These are phyloP conservation scores for Wickerhamiella qilinensis DNA, from an alignment of 805 yeast species.

Conservation along the genomic window DNA sequence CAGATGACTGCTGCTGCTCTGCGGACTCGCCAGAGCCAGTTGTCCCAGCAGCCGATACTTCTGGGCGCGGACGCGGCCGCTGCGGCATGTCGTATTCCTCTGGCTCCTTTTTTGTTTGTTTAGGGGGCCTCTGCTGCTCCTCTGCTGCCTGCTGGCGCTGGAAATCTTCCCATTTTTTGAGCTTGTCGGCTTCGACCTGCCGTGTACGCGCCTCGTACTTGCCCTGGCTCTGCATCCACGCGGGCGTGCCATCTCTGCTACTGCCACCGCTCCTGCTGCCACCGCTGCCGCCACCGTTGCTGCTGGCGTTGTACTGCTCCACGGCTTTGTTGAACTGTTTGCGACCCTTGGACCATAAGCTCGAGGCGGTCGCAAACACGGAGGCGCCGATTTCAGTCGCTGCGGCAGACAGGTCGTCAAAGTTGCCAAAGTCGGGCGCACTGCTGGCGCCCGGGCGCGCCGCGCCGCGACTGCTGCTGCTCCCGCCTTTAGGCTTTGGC, in stretches of 20 bases:
- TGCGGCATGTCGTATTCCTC: background rate
- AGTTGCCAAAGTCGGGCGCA: slow-evolving; percentile 5
- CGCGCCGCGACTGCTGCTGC: slow-evolving; percentile 5
- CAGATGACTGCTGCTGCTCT: background rate
- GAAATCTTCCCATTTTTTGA: background rate
- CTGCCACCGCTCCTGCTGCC: background rate
- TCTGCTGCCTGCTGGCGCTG: background rate
- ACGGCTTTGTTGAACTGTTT: slow-evolving; percentile 46
- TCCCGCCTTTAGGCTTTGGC: slow-evolving; percentile 12
- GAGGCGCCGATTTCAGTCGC: slow-evolving; percentile 41
- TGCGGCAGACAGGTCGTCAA: slow-evolving; percentile 24
- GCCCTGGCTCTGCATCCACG: slow-evolving; percentile 57
- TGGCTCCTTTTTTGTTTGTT: background rate
- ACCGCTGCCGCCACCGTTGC: slow-evolving; percentile 10
- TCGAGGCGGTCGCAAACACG: slow-evolving; percentile 43
- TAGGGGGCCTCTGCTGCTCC: background rate
- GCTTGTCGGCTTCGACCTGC: background rate
- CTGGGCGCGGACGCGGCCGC: background rate
- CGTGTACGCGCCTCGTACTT: slow-evolving; percentile 8
- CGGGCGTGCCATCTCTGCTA: slow-evolving; percentile 34
- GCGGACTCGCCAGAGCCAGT: no score
- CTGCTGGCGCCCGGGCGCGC: slow-evolving; percentile 3
- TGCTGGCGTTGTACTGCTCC: slow-evolving; percentile 30
- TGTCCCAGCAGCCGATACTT: background rate
- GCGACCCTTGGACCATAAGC: slow-evolving; percentile 40